Evolutionary conservation across 2,329 filamentous ascomycete species (phyloP).

Genomic region (Pseudogymnoascus sp.): DNA sequence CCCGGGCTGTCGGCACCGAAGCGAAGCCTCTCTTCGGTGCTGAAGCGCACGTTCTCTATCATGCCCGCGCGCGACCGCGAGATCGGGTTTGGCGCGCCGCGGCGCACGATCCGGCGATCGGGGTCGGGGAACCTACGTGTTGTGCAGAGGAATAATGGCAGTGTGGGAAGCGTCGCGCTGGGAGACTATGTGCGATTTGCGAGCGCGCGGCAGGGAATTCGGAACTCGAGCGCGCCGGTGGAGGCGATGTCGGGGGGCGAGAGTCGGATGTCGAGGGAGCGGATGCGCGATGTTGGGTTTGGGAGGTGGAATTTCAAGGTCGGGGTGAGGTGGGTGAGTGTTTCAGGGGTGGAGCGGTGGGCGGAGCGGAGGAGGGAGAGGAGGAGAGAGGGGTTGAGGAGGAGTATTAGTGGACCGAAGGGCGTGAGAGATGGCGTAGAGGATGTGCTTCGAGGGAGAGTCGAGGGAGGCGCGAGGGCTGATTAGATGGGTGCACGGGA

Average conservation of each 20-base stretch:
- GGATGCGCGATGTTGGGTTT: conserved; percentile 24
- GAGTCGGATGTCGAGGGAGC: neutral
- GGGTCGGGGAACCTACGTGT: conserved; percentile 54
- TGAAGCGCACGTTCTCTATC: conserved; percentile 52
- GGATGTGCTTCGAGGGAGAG: conserved; percentile 23
- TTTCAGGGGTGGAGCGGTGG: conserved; percentile 42
- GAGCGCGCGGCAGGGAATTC: neutral
- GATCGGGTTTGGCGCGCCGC: conserved; percentile 26
- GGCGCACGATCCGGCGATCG: conserved; percentile 51
- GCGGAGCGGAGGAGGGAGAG: conserved; percentile 54
- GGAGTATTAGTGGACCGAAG: conserved; percentile 52
- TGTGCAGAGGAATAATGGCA: conserved; percentile 43
- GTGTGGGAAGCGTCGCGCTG: conserved; percentile 18
- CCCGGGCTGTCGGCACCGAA: conserved; percentile 35
- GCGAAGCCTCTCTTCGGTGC: conserved; percentile 39
- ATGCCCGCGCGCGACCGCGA: conserved; percentile 40
- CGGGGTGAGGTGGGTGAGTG: conserved; percentile 42
- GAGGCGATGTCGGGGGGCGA: neutral
- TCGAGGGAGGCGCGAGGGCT: neutral
- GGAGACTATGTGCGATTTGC: conserved; percentile 15
- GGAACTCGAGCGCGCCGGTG: conserved; percentile 1
- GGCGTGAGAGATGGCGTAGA: conserved; percentile 28
- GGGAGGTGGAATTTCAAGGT: conserved; percentile 26
- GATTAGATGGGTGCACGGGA: neutral
- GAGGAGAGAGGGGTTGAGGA: conserved; percentile 49